Evolutionary conservation across 169 alveolate species (phyloP).

Genomic region (Plasmodium fragile): DNA sequence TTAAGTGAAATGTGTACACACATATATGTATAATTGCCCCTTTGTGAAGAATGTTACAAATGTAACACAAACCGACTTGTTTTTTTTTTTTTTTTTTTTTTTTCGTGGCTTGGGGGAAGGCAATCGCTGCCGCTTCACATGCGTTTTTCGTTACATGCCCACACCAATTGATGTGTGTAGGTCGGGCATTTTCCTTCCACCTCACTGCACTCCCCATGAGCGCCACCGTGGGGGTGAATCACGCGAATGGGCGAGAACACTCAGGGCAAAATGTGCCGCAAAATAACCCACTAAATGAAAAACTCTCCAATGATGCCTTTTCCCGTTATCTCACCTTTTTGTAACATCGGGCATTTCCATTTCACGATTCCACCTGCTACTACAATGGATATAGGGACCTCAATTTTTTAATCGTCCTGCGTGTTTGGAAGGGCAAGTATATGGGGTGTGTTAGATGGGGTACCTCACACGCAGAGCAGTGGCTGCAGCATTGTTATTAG

Average conservation of each 20-base stretch:
- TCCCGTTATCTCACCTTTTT: neutral
- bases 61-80: neutral
- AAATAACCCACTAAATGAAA: neutral
- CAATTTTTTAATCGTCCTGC: constrained; percentile 29
- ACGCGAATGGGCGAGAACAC: neutral
- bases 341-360: neutral
- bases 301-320: neutral
- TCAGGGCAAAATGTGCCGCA: neutral
- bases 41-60: neutral
- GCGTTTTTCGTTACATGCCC: neutral
- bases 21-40: neutral
- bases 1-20: neutral
- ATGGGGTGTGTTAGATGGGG: neutral
- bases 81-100: neutral
- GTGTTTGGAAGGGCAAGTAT: neutral
- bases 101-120: neutral
- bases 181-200: neutral
- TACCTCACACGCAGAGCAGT: neutral
- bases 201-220: neutral
- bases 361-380: neutral
- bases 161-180: neutral
- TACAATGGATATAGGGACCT: constrained; percentile 20
- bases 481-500: neutral
- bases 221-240: neutral
- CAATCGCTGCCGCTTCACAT: neutral